These are phyloP conservation scores for Penicillium psychrofluorescens DNA, from an alignment of 495 filamentous ascomycete species.

Conservation along the genomic window DNA sequence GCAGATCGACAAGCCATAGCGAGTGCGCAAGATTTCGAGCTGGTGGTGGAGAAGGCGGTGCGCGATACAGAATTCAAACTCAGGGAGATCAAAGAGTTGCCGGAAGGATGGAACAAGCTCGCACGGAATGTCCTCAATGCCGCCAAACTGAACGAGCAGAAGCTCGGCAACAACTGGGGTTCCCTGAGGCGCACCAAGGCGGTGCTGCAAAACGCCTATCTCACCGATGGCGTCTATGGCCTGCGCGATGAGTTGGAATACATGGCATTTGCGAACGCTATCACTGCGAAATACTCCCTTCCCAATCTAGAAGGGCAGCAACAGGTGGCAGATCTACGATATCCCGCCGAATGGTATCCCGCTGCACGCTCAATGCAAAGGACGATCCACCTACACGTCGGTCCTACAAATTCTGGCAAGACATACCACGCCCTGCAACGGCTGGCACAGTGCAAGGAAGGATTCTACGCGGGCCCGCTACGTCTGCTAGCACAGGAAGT, in stretches of 20 bases:
- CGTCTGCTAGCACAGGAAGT: conserved; percentile 91
- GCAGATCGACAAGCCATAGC: conserved; percentile 9
- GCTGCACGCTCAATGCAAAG: conserved; percentile 68
- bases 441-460: conserved; percentile 66
- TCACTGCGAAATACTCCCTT: conserved; percentile 34
- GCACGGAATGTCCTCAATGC: conserved; percentile 31
- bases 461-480: conserved; percentile 88
- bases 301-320: conserved; percentile 51
- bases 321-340: conserved; percentile 68
- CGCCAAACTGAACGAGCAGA: conserved; percentile 17
- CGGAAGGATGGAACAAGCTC: conserved; percentile 24
- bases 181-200: conserved; percentile 18
- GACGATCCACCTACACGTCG: conserved; percentile 87
- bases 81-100: conserved; percentile 2
- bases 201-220: conserved; percentile 49
- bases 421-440: conserved; percentile 90
- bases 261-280: conserved; percentile 46
- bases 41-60: conserved; percentile 19
- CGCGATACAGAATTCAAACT: conserved; percentile 17
- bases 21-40: conserved; percentile 18
- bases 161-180: conserved; percentile 6
- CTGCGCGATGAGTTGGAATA: conserved; percentile 53
- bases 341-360: conserved; percentile 88
- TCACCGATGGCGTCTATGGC: conserved; percentile 36
- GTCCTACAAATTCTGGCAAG: conserved; percentile 97